Evolutionary conservation across 306 rosid genomes (phyloP), one percentile per base, ranked within the genome.

Genomic region (Benincasa hispida): DNA sequence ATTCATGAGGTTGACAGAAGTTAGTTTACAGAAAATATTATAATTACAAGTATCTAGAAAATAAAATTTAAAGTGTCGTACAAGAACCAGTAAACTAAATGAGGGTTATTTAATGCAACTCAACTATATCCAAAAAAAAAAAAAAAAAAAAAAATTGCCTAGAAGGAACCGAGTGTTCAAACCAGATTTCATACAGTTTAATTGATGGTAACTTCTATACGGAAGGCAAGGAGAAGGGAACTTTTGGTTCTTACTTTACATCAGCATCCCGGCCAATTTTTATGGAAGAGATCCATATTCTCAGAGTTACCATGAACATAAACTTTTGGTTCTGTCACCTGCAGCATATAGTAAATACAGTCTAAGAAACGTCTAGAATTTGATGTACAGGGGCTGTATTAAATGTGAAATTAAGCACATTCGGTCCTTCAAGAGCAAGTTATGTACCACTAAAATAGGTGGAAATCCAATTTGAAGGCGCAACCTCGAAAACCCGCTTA

Each of bases 251-350:
- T n/a, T 70, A 70, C 76, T 72, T 22, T 55, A 62, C 42, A 59
- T 81, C 81, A 82, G 88, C 94, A 93, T 60, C 96, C 96, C 24
- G 88, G 96, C 96, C 96, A 89, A 62, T 42, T 68, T 85, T 77
- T 69, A 75, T 66, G 30, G 80, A 88, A 5, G 47, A 88, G 76
- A 54, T 80, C 85, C 59, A 75, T 72, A 76, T 85, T 83, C 74
- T 61, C 55, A 18, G 75, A 63, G 81, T 78, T 87, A 79, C 97
- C 96, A 74, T 90, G 97, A 55, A 88, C 85, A 74, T 79, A 88
- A 10, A 91, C 92, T 87, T 87, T 91, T 73, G 91, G 92, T 75
- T 84, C 92, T 76, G 79, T 86, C 72, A 91, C 87, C 96, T 93
- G 91, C 78, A 74, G 37, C 25, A 37, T 66, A 76, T 12, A 11